phyloP scores from a whole-genome alignment of 345 rosid genomes.

The Trapa bicornis region DNA sequence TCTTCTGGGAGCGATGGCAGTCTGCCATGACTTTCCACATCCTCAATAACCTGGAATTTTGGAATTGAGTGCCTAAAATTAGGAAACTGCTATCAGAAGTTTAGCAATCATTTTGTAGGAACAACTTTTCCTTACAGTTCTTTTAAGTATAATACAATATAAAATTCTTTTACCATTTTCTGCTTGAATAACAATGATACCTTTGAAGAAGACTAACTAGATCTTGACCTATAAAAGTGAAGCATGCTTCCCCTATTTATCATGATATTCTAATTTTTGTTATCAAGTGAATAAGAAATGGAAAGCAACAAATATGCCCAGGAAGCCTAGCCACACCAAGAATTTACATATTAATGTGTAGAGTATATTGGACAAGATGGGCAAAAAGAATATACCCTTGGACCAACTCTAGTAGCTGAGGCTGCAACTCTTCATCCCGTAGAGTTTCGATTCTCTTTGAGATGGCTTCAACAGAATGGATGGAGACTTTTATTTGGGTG shows the following conservation, averaged over 20 bases:
- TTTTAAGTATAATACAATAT: no score
- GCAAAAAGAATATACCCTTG: constrained; percentile 48
- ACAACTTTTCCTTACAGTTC: no score
- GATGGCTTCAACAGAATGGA: constrained; percentile 78
- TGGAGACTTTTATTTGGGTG: constrained; percentile 67
- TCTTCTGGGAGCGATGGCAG: constrained; percentile 70
- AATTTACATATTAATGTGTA: not conserved
- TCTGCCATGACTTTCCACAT: constrained; percentile 99
- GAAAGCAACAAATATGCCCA: no score
- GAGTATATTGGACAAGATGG: not conserved
- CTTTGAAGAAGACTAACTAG: no score
- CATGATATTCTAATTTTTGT: no score
- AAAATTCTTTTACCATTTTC: no score
- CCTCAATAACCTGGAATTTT: constrained; percentile 41
- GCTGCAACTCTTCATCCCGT: constrained; percentile 88
- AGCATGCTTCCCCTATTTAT: no score
- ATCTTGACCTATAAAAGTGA: no score
- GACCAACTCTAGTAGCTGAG: constrained; percentile 69
- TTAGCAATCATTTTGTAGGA: not conserved
- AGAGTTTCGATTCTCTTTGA: constrained; percentile 75
- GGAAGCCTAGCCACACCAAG: no score
- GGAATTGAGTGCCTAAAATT: not conserved
- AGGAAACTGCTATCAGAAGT: not conserved
- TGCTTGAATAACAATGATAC: no score
- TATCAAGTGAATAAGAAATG: no score